Conservation (phyloP, 1,284 basidiomycete genomes). For the Boletus coffeatus region DNA sequence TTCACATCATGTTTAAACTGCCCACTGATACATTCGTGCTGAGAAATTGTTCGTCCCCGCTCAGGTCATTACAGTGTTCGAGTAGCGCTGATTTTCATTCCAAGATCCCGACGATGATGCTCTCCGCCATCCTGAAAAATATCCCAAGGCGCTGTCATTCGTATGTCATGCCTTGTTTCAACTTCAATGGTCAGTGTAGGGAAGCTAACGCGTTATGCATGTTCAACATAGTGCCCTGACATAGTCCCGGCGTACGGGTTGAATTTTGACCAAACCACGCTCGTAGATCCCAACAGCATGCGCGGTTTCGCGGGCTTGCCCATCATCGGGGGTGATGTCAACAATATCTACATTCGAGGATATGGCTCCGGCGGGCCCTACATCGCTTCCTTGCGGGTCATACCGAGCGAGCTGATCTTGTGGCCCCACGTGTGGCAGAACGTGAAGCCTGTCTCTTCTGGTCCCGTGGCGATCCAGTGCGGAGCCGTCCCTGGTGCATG, state of each 20-base stretch:
- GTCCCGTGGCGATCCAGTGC: conserved; percentile 3
- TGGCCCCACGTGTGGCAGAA: conserved; percentile 11
- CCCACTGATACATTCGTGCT: neutral
- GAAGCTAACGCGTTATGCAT: neutral
- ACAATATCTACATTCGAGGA: conserved; percentile 12
- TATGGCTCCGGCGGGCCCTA: conserved; percentile 9
- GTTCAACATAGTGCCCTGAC: conserved; percentile 9
- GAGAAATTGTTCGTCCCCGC: conserved; percentile 8
- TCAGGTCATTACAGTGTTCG: neutral
- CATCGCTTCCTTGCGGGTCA: conserved; percentile 6
- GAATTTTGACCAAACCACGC: neutral
- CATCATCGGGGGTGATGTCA: conserved; percentile 10
- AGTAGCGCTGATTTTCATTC: neutral
- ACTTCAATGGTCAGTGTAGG: neutral
- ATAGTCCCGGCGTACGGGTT: conserved; percentile 11
- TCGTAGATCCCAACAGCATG: conserved; percentile 3
- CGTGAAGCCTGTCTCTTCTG: neutral
- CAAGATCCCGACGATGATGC: conserved; percentile 13
- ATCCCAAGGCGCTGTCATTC: conserved; percentile 8
- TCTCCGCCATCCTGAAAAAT: neutral
- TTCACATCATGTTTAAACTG: neutral
- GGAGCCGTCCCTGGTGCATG: neutral
- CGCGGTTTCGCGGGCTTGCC: conserved; percentile 13
- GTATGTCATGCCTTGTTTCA: neutral
- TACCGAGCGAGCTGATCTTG: conserved; percentile 12